Base-by-base conservation (phyloP, 2,329 filamentous ascomycete species). In the Scopulariopsis brevicaulis region DNA sequence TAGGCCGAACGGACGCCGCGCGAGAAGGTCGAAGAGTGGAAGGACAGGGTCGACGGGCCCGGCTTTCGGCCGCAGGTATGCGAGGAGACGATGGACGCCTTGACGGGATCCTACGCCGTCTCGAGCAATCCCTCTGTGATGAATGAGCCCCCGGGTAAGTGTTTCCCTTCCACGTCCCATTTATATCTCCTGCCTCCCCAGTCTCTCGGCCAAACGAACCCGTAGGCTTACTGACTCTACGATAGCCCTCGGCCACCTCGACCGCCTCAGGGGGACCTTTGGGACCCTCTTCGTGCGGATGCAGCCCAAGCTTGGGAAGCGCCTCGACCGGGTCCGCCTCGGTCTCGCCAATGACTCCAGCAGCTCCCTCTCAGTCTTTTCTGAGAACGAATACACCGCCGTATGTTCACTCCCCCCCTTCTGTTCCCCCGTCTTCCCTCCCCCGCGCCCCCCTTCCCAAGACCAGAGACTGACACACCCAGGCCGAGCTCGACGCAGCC, bases 51-150 rank as follows among this genome's bases (percentile, higher is more conserved):
- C 32, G 25, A 32, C 4, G 25, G 8, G 12, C 22, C 40, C 25
- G 55, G 46, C 4, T 55, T 28, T 14, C 35, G 22, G 12, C 20
- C 15, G 14, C 55, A 56, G 28, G n/a, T 50, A 18, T 46, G 46
- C 46, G 55, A 51, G 40, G 55, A 56, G 12, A 56, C 40, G 18
- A 24, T 18, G 43, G 55, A 56, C 14, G 32, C 24, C 14, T 24
- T 56, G 40, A 56, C 55, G 22, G 55, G 55, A n/a, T 50, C 40
- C n/a, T 56, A 56, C 43, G 5, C 25, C 24, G 43, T 56, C 20
- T 22, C 55, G 15, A 51, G 15, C 2, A 37, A 56, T 6, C 55
- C 55, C 5, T 56, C 55, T 22, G 34, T 51, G 20, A 18, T 56
- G 18, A 22, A 34, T 12, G 55, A 56, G n/a, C 55, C 55, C 50